Percentiles rank a stretch among this genome's conserved stretches.
Evolutionary conservation across 306 rosid genomes (phyloP).

Genomic region (Medicago truncatula): MtrunA17r5.0-ANR NC_053049.1:10255001-10255500

Average conservation of each 20-base stretch:
- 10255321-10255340: background rate
- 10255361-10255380: background rate
- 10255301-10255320: background rate
- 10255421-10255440: background rate
- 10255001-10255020: background rate
- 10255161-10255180: background rate
- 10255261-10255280: background rate
- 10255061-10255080: background rate
- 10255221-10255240: background rate
- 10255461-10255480: too few relatives aligned
- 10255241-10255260: background rate
- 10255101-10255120: background rate
- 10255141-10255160: background rate
- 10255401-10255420: background rate
- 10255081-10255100: conserved; percentile 4
- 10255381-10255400: background rate
- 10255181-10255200: background rate
- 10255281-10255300: background rate
- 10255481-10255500: too few relatives aligned
- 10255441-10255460: too few relatives aligned
- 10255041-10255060: background rate
- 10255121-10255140: background rate
- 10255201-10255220: background rate
- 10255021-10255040: background rate
- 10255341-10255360: background rate